Percentiles rank a stretch among this genome's conserved stretches.
These are phyloP conservation scores for Panicum hallii DNA, from an alignment of 202 grass and related monocot genomes.

Conservation along the genomic window DNA sequence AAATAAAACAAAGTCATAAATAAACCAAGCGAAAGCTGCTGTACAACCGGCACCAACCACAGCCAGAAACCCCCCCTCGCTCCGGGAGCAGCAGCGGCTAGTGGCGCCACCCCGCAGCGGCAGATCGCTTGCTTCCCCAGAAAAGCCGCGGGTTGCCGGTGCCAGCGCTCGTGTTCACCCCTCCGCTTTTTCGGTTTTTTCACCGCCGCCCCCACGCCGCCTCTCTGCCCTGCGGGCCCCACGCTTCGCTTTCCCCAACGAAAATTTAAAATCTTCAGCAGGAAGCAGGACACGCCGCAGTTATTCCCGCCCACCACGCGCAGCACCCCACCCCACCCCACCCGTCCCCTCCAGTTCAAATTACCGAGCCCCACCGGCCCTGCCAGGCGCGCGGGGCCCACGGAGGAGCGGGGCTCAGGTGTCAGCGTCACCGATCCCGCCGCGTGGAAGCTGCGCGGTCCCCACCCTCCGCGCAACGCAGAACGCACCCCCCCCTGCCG, in stretches of 20 bases:
- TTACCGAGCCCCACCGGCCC: conserved; percentile 26
- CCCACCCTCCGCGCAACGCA: background rate
- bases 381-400: background rate
- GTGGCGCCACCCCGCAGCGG: background rate
- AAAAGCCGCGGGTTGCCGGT: conserved; percentile 13
- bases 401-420: rapidly evolving
- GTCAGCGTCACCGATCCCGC: background rate
- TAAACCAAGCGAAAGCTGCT: conserved; percentile 21
- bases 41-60: conserved; percentile 22
- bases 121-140: conserved; percentile 38
- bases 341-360: conserved; percentile 47
- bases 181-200: conserved; percentile 21
- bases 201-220: background rate
- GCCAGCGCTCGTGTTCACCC: conserved; percentile 19
- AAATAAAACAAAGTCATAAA: conserved; percentile 13
- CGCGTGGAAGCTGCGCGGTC: conserved; percentile 26
- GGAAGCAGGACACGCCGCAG: conserved; percentile 43
- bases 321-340: background rate
- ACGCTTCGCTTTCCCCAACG: background rate
- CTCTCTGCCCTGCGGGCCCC: background rate
- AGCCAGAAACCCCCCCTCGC: background rate
- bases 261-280: conserved; percentile 29
- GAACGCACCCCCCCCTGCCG: background rate
- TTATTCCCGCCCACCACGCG: conserved; percentile 71
- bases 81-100: background rate